Base-by-base conservation (phyloP, 495 filamentous ascomycete genomes). In the Neurospora hispaniola region DNA sequence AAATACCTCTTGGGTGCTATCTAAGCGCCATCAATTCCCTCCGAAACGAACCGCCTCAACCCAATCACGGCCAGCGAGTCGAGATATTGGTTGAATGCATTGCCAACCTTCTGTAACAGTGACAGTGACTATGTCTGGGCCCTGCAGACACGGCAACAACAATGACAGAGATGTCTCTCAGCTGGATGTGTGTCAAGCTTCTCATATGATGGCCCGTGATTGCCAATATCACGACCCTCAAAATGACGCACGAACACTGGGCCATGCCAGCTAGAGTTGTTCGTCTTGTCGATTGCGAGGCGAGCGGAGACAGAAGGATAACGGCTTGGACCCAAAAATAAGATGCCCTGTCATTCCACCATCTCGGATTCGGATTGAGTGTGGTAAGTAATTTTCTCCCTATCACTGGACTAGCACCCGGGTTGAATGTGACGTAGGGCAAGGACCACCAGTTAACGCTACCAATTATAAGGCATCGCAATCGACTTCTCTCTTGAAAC, bases 51-150 rank as follows among this genome's bases (percentile, higher is more conserved):
- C 18, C 54, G 23, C 41, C 31, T 23, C 23, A 59, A 71, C 70
- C 14, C 71, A 59, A 3, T 62, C 39, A 70, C 14, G 27, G 2
- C 70, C 69, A 48, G 20, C 46, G 44, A 38, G 59, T 42, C 31
- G 14, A 41, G 54, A 69, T 71, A 73, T 70, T 70, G 70, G 73
- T 59, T 69, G 8, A 76, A 48, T 74, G 76, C 76, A 77, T 48
- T 42, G 40, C 3, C 31, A 40, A 27, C 20, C 16, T 12, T 23
- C 40, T 75, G 75, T 75, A 72, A 78, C 75, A 74, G 75, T 78
- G 76, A 78, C 73, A 72, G 75, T 74, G 71, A 77, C 71, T 44
- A 74, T 76, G 75, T 75, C 48, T 54, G 48, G 20, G 23, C 48
- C 23, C 48, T 54, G 48, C 27, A 62, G 54, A 62, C 27, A 35